These are phyloP conservation scores for Fusarium circinatum DNA, from an alignment of 2,329 filamentous ascomycete species.

Conservation along the genomic window DNA sequence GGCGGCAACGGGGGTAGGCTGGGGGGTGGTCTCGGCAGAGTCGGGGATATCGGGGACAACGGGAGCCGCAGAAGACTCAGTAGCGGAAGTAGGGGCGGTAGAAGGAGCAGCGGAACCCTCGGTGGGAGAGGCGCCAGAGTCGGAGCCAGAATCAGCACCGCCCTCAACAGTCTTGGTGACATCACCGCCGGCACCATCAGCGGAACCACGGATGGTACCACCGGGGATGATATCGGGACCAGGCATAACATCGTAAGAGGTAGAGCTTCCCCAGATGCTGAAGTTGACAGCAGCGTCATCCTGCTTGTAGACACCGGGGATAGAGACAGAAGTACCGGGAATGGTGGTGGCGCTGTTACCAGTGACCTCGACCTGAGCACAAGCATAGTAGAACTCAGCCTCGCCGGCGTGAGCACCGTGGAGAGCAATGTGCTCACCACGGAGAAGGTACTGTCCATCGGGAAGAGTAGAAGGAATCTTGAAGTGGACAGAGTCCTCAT, in stretches of 20 bases:
- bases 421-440: slow-evolving; percentile 34
- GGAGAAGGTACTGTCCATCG: slow-evolving; percentile 26
- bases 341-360: slow-evolving; percentile 19
- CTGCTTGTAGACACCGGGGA: slow-evolving; percentile 21
- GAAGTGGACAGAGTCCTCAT: slow-evolving; percentile 16
- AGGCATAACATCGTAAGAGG: slow-evolving; percentile 8
- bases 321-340: slow-evolving; percentile 12
- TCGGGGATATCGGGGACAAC: not conserved
- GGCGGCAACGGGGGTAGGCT: not conserved
- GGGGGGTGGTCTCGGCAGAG: not conserved
- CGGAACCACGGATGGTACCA: slow-evolving; percentile 15
- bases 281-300: slow-evolving; percentile 18
- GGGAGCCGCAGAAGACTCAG: not conserved
- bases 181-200: slow-evolving; percentile 4
- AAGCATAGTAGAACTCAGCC: slow-evolving; percentile 37
- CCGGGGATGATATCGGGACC: slow-evolving; percentile 16
- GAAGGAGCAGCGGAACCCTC: not conserved
- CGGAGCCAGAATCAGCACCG: not conserved
- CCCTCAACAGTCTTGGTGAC: slow-evolving; percentile 9
- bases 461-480: slow-evolving; percentile 19
- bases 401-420: slow-evolving; percentile 31
- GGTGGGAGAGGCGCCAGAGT: not conserved
- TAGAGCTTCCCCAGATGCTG: slow-evolving; percentile 7
- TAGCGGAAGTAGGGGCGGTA: not conserved
- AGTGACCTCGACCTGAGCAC: slow-evolving; percentile 29